These are phyloP conservation scores for Hypomontagnella submonticulosa DNA, from an alignment of 495 filamentous ascomycete species.

Conservation along the genomic window DNA sequence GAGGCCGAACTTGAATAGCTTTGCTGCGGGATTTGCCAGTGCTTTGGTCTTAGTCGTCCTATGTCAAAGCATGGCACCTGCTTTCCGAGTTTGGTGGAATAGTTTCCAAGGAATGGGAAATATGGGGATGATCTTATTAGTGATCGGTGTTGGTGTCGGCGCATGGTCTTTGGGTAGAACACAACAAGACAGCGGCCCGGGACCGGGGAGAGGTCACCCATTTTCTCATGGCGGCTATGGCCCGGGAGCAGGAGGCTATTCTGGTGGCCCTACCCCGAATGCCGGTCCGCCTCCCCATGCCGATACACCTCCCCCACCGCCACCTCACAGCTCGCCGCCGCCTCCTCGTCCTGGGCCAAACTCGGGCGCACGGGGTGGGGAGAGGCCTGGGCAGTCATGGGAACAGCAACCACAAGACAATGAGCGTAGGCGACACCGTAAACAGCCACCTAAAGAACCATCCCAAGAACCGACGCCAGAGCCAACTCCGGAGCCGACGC, in stretches of 20 bases:
- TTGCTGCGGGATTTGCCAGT: conserved; percentile 81
- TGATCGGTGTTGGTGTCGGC: conserved; percentile 74
- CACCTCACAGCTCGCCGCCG: conserved; percentile 50
- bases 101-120: conserved; percentile 70
- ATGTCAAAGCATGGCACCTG: conserved; percentile 74
- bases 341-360: conserved; percentile 51
- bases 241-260: conserved; percentile 40
- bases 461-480: background rate
- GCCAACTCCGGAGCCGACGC: background rate
- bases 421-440: conserved; percentile 27
- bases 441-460: background rate
- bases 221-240: conserved; percentile 38
- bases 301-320: conserved; percentile 53
- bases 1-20: conserved; percentile 86
- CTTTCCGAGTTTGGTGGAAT: conserved; percentile 73
- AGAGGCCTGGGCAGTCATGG: conserved; percentile 56
- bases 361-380: conserved; percentile 43
- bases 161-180: conserved; percentile 79
- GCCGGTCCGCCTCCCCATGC: conserved; percentile 49
- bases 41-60: conserved; percentile 75
- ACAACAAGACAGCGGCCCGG: conserved; percentile 62
- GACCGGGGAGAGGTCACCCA: conserved; percentile 46
- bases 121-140: conserved; percentile 68
- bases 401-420: conserved; percentile 51
- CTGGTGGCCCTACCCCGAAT: conserved; percentile 32